These are phyloP conservation scores for Hypoxylon trugodes DNA, from an alignment of 495 filamentous ascomycete species.

Conservation along the genomic window DNA sequence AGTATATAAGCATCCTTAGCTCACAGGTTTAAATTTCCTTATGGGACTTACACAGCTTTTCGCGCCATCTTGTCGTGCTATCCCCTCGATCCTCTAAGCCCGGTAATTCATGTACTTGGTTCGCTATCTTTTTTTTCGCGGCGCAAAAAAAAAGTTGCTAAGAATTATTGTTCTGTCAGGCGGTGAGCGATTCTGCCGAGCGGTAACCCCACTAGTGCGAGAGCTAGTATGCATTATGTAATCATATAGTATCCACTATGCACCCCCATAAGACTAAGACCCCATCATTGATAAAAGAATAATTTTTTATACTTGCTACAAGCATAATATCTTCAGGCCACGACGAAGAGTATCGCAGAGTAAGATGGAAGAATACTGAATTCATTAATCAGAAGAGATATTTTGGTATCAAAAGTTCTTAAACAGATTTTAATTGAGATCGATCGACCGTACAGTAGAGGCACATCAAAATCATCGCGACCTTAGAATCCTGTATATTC, in stretches of 20 bases:
- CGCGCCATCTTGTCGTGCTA: constrained; percentile 56
- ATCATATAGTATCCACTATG: neutral
- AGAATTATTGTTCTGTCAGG: constrained; percentile 34
- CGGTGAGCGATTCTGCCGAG: constrained; percentile 34
- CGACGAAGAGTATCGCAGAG: too few relatives aligned
- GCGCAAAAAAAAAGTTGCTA: constrained; percentile 32
- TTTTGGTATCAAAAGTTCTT: too few relatives aligned
- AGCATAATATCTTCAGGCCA: neutral
- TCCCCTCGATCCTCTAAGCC: neutral
- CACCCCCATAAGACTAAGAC: neutral
- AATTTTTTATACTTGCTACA: neutral
- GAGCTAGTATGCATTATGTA: too few relatives aligned
- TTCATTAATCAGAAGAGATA: too few relatives aligned
- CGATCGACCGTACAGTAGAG: neutral
- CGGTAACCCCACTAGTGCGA: constrained; percentile 29
- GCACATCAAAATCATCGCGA: neutral
- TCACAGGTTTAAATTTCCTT: neutral
- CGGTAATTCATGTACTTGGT: constrained; percentile 2
- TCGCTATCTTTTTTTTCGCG: neutral
- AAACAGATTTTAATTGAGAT: neutral
- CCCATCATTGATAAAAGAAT: neutral
- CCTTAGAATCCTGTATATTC: constrained; percentile 1
- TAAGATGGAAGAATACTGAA: too few relatives aligned
- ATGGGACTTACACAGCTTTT: constrained; percentile 65
- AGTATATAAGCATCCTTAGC: neutral